Base-by-base conservation (phyloP, 768 basidiomycete genomes). In the Mycena albidolilacea region DNA sequence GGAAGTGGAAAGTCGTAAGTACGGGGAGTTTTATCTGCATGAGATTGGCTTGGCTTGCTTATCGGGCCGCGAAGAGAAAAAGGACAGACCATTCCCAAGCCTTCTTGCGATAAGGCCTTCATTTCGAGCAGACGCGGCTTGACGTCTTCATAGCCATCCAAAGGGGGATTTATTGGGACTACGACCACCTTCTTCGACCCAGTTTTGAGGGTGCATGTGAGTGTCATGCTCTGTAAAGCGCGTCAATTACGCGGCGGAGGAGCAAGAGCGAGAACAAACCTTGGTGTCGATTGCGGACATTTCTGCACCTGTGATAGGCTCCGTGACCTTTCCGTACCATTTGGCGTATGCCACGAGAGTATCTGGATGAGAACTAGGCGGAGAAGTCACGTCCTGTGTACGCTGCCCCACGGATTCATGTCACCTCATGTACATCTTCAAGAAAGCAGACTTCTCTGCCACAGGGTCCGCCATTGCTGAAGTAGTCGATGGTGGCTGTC, bases 341-440 rank as follows among this genome's bases (percentile, higher is more conserved):
- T 91, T 93, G 52, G 92, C 93, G 76, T 95, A 96, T 4, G 93
- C 93, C 44, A 96, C 93, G 75, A 96, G 85, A 1, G 95, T 95
- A 17, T n/a, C 7, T 50, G 14, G 19, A 50, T 6, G n/a, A 7
- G n/a, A 10, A 50, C 17, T n/a, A 6, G 5, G n/a, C 48, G 17
- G 14, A 1, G 21, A 17, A 7, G n/a, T 17, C 7, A n/a, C 17
- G 78, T 95, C 94, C 0, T 93, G 93, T 30, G 30, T 30, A 30
- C 30, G 3, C 30, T 30, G 30, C 30, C 30, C 30, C 30, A 30
- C 30, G 4, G 30, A 30, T 30, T 30, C 30, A 77, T 95, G 95
- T 4, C 38, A 59, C 39, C 89, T 91, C 95, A 95, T 96, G 84
- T 96, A 96, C 89, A 90, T 93, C 80, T 89, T 89, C 54, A 96